Evolutionary conservation across 2,329 filamentous ascomycete species (phyloP).

Genomic region (Myriangium duriaei): DNA sequence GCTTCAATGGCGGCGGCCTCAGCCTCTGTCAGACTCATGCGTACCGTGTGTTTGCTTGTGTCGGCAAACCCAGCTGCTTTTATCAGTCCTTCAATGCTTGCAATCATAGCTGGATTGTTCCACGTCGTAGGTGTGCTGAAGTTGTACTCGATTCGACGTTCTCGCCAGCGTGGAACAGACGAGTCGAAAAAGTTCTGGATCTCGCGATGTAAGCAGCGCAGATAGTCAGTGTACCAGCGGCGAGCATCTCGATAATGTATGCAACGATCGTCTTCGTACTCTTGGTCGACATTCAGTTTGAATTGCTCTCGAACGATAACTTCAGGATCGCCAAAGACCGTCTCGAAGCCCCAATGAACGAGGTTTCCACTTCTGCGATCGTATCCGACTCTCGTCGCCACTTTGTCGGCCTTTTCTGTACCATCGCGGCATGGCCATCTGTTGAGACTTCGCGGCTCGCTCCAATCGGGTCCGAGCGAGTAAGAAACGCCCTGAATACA

Average conservation of each 20-base stretch:
- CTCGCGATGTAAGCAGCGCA: slow-evolving; percentile 9
- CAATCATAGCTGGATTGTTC: slow-evolving; percentile 14
- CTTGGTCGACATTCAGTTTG: slow-evolving; percentile 7
- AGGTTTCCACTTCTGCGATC: not conserved
- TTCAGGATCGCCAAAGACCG: slow-evolving; percentile 1
- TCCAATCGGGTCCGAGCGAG: slow-evolving; percentile 11
- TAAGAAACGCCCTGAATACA: slow-evolving; percentile 8
- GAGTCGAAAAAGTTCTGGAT: slow-evolving; percentile 10
- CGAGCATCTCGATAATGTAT: slow-evolving; percentile 1
- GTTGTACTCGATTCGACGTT: slow-evolving; percentile 12
- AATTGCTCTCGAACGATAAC: slow-evolving; percentile 8
- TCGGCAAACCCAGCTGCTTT: slow-evolving; percentile 8
- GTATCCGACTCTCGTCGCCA: slow-evolving; percentile 9
- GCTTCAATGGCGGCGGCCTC: slow-evolving; percentile 15
- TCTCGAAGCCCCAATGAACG: slow-evolving; percentile 8
- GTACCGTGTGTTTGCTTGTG: slow-evolving; percentile 6
- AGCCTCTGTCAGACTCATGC: slow-evolving; percentile 14
- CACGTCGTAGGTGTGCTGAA: slow-evolving; percentile 15
- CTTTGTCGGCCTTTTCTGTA: slow-evolving; percentile 8
- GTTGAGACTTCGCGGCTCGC: slow-evolving; percentile 6
- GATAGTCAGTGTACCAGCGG: slow-evolving; percentile 13
- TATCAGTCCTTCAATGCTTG: slow-evolving; percentile 12
- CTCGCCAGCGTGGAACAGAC: slow-evolving; percentile 4
- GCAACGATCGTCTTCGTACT: slow-evolving; percentile 9
- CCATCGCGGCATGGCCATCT: slow-evolving; percentile 6